Base-by-base conservation (phyloP, 768 basidiomycete species). In the Mycena chlorophos region DNA sequence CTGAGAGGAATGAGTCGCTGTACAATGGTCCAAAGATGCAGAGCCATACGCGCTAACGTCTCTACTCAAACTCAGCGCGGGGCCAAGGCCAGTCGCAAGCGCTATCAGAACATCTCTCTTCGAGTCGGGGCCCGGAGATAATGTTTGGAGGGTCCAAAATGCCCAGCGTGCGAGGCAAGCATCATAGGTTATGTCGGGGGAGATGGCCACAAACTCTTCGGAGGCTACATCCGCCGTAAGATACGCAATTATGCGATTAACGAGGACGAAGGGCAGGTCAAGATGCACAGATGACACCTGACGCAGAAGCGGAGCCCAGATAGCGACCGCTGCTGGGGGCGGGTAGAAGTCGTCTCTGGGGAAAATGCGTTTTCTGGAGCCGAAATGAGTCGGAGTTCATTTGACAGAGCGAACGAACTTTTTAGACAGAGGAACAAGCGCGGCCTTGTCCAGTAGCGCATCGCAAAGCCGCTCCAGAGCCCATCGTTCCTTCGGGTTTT, bases 391-490 rank as follows among this genome's bases (percentile, higher is more conserved):
- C 62, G 61, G 82, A 81, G 78, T 79, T 66, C 78, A 17, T 78
- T 76, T 1, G 77, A 40, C 5, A 80, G 78, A 6, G 82, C 74
- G n/a, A 82, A 67, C 34, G 68, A 13, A 95, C 96, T 86, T 94
- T 73, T 86, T 90, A 1, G 92, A 88, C 2, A 89, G 61, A 6
- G 96, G 94, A 3, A 98, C 87, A 6, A 98, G 73, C 10, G 76
- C 82, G 10, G 93, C 93, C 57, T 79, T 82, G 54, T 84, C 85
- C 47, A 90, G 62, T 13, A 98, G 72, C 0, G 71, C 79, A 45
- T 87, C 83, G 52, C 84, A 86, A 2, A 98, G 69, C 30, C 71
- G 70, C 51, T 90, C 87, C 39, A 91, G 65, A 5, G 87, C 88
- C 81, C 84, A 87, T 46, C 69, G 70, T 66, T 91, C 88, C 63